A percentile compares a stretch with the other conserved stretches of the same genome.
Conservation (phyloP, 768 basidiomycete species). For the Kwoniella mangroviensis region DNA sequence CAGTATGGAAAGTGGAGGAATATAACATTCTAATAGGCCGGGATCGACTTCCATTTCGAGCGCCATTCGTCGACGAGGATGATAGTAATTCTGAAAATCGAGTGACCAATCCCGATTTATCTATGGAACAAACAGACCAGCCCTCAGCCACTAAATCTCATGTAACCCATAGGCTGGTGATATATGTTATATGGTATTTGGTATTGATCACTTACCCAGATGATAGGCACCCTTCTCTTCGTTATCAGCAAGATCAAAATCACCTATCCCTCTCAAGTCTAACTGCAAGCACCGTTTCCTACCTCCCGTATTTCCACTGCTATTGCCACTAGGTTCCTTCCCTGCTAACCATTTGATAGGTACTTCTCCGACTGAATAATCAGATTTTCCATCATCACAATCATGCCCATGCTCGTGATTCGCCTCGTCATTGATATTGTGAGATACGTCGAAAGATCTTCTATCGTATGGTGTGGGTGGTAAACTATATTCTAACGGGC, state of each 20-base stretch:
- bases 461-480: slow-evolving; percentile 9
- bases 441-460: neutral
- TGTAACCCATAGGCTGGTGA: too few species aligned
- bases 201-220: slow-evolving; percentile 28
- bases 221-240: slow-evolving; percentile 31
- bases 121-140: slow-evolving; percentile 16
- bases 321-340: neutral
- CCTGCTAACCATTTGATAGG: slow-evolving; percentile 22
- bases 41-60: neutral
- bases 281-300: slow-evolving; percentile 50
- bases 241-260: slow-evolving; percentile 1
- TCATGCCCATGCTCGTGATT: neutral
- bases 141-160: too few species aligned
- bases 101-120: slow-evolving; percentile 47
- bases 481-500: slow-evolving; percentile 1
- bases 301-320: slow-evolving; percentile 12
- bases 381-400: slow-evolving; percentile 9
- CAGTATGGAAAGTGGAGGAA: slow-evolving; percentile 49
- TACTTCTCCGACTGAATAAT: slow-evolving; percentile 8
- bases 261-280: slow-evolving; percentile 38
- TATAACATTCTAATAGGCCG: slow-evolving; percentile 49
- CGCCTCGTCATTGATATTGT: neutral
- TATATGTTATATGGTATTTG: too few species aligned
- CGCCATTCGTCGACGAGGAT: slow-evolving; percentile 16
- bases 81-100: slow-evolving; percentile 45